These are phyloP conservation scores for Rhizoclosmatium sp. DNA, from an alignment of 192 early-diverging fungal genomes.

Conservation along the genomic window DNA sequence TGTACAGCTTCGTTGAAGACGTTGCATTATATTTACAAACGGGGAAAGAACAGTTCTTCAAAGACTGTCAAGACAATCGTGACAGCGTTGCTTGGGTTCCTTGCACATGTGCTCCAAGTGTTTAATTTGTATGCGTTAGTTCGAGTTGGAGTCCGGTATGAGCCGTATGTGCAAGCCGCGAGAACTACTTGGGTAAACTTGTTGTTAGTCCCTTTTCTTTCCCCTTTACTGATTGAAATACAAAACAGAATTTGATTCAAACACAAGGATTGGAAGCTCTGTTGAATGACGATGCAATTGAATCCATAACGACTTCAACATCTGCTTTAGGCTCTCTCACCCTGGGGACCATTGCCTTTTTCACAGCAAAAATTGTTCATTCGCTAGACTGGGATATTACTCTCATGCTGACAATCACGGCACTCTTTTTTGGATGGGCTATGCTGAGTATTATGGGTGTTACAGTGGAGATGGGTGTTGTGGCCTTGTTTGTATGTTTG, in stretches of 20 bases:
- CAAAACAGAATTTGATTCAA: constrained; percentile 5
- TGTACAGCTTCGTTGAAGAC: constrained; percentile 67
- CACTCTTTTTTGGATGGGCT: constrained; percentile 30
- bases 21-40: constrained; percentile 47
- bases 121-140: constrained; percentile 32
- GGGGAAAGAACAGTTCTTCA: constrained; percentile 15
- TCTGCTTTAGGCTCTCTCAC: constrained; percentile 1
- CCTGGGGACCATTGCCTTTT: constrained; percentile 10
- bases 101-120: constrained; percentile 22
- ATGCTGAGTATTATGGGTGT: constrained; percentile 33
- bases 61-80: constrained; percentile 9
- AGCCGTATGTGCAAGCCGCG: constrained; percentile 22
- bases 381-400: constrained; percentile 23
- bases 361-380: constrained; percentile 6
- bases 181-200: constrained; percentile 24
- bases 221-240: not conserved
- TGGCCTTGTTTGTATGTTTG: constrained; percentile 26
- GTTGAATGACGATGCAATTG: constrained; percentile 21
- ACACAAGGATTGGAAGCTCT: constrained; percentile 18
- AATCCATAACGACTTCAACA: not conserved
- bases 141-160: constrained; percentile 26
- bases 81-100: constrained; percentile 7
- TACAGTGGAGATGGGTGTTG: constrained; percentile 36
- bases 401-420: not conserved
- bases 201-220: not conserved